Base-by-base conservation (phyloP, 768 basidiomycete genomes). In the Neoboletus subvelutipes region DNA sequence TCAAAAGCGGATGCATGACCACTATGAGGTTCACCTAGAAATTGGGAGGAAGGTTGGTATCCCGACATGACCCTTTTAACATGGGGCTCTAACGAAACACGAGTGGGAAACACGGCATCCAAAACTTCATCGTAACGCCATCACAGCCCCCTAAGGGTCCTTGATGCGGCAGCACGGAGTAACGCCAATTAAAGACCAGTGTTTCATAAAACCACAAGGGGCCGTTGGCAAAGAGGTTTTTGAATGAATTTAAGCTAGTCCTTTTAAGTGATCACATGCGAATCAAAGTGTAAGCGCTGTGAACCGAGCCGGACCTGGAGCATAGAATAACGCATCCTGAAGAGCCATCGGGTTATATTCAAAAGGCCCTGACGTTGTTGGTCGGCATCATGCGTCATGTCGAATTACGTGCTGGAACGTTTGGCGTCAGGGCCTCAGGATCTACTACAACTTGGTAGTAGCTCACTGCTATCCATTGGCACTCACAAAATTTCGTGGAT, bases 1-100 rank as follows among this genome's bases (percentile, higher is more conserved):
- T 61, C 28, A 52, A 59, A 20, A 68, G 46, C 9, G 29, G 28
- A 46, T 29, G 54, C 64, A 68, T 68, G 37, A 3, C 43, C 31
- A 13, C 46, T 42, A 6, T 8, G 54, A 36, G 22, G 45, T 45
- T 37, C 9, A 24, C 37, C 37, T 20, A 31, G 40, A 42, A 31
- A 28, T 29, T 45, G 24, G 5, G 36, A 4, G 18, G 12, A 33
- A n/a, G 6, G 24, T 26, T 6, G 3, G 11, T 13, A 26, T 39
- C 29, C n/a, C 3, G 4, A 18, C 11, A 20, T 37, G 5, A 34
- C 39, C 39, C 24, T 41, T 41, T 56, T 55, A 47, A 29, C 20
- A n/a, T 45, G 11, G 18, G 28, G 11, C 5, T 18, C 50, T 31
- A 24, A 31, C 7, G 42, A 6, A 15, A 46, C 26, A 28, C 22